Base-by-base conservation (phyloP, 2,329 filamentous ascomycete genomes). In the Diaporthe batatas region DNA sequence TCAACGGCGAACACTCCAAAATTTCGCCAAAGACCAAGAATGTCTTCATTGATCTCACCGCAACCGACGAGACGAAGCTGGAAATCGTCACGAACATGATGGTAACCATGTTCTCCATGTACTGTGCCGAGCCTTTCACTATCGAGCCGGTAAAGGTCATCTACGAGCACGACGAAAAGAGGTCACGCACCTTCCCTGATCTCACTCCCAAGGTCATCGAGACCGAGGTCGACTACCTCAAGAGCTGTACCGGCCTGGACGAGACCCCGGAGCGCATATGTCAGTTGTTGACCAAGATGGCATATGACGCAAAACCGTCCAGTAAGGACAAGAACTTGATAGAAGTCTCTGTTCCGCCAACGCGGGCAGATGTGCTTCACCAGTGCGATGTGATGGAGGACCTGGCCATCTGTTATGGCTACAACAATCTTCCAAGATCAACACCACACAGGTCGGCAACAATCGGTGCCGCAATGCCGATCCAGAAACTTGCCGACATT, bases 311-410 rank as follows among this genome's bases (percentile, higher is more conserved):
- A 39, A 90, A 88, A 73, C 95, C 94, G 3, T 96, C 94, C 0
- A 84, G 87, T 70, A 88, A 89, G 75, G 88, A 92, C 74, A 83
- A 89, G 70, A 91, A 94, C 80, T 85, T 96, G 65, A 87, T 97
- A 74, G 92, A 97, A 79, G 91, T 98, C 36, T 89, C 92, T 47
- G 90, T 98, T 32, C 96, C 96, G 11, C 91, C 95, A 42, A 98
- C 95, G 59, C 91, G 96, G 75, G 96, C 96, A 62, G 96, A 99
- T 82, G 92, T 99, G 54, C 91, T 99, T 42, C 96, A 99, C 83
- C 93, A 98, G 80, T 97, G 95, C 78, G 96, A 99, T 81, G 94
- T 99, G 77, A 99, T 99, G 96, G 96, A 99, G 85, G 97, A 99
- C 81, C 92, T 97, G 25, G 96, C 95, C 53, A 96, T 99, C 76